These are phyloP conservation scores for Rhodotorula sp. DNA, from an alignment of 1,284 basidiomycete species.

Conservation along the genomic window DNA sequence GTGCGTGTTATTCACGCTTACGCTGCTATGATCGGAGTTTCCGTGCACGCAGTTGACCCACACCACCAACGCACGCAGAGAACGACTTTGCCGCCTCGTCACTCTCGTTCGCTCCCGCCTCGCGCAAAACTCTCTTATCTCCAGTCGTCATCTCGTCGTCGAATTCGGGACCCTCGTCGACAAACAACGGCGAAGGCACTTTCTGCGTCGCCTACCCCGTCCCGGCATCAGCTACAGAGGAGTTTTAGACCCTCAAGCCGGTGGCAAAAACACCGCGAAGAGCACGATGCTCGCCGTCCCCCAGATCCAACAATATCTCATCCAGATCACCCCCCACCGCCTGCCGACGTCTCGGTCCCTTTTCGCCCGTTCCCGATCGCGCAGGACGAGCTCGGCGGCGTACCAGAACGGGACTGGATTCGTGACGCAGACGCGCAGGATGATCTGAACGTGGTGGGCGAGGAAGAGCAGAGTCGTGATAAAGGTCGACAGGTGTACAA, in stretches of 20 bases:
- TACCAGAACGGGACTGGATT: slow-evolving; percentile 85
- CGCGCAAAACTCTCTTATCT: background rate
- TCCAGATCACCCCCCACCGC: slow-evolving; percentile 52
- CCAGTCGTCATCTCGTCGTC: background rate
- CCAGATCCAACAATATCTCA: slow-evolving; percentile 75
- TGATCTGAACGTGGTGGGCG: slow-evolving; percentile 84
- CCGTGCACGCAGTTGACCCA: background rate
- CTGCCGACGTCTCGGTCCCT: background rate
- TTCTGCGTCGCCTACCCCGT: slow-evolving; percentile 31
- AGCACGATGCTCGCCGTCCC: slow-evolving; percentile 67
- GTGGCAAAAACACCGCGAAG: slow-evolving; percentile 84
- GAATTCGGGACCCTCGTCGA: background rate
- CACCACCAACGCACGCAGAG: background rate
- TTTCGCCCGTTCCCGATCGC: background rate
- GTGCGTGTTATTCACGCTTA: slow-evolving; percentile 5
- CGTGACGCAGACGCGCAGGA: slow-evolving; percentile 72
- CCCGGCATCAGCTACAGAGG: background rate
- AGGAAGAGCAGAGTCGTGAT: slow-evolving; percentile 67
- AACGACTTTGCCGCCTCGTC: background rate
- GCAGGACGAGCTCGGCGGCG: slow-evolving; percentile 58
- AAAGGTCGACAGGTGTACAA: slow-evolving; percentile 45
- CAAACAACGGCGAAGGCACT: background rate
- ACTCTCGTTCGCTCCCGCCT: background rate
- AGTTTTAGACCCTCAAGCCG: slow-evolving; percentile 58
- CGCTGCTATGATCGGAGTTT: background rate